Conservation (phyloP, 2,329 filamentous ascomycete species). For the Hymenoscyphus linearis region DNA sequence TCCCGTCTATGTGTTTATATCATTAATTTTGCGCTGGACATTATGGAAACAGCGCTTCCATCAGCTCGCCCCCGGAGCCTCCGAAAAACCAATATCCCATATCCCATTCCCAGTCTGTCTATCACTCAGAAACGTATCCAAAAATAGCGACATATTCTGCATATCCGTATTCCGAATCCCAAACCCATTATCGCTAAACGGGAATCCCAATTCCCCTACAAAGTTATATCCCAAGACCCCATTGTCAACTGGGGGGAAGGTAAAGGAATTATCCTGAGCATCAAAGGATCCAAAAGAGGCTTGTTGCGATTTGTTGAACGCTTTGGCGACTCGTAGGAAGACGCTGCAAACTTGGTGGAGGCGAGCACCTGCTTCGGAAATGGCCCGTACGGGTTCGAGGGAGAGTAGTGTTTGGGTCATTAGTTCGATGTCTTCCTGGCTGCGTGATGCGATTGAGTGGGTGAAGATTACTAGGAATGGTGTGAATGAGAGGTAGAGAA, state of each 20-base stretch:
- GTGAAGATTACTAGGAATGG: slow-evolving; percentile 19
- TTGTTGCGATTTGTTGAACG: slow-evolving; percentile 9
- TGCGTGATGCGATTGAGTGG: slow-evolving; percentile 14
- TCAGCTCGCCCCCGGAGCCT: background rate
- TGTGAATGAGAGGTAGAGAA: slow-evolving; percentile 16
- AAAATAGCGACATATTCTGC: slow-evolving; percentile 1
- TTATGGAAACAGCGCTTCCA: background rate
- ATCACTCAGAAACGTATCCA: background rate
- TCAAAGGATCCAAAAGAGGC: slow-evolving; percentile 11
- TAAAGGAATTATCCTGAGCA: slow-evolving; percentile 13
- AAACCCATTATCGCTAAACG: background rate
- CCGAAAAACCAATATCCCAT: background rate
- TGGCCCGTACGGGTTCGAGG: slow-evolving; percentile 10
- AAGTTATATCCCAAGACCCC: background rate
- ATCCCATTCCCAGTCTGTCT: background rate
- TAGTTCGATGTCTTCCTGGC: slow-evolving; percentile 10
- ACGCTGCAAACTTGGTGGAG: slow-evolving; percentile 15
- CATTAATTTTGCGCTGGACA: background rate
- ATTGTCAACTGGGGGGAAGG: slow-evolving; percentile 2
- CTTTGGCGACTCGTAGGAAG: slow-evolving; percentile 15
- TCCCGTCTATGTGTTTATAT: background rate
- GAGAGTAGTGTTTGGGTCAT: slow-evolving; percentile 13
- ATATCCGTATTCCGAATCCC: background rate
- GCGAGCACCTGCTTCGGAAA: slow-evolving; percentile 9
- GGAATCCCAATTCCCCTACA: background rate